Evolutionary conservation across 2,329 filamentous ascomycete species (phyloP).

Genomic region (Cladosporium sp.): DNA sequence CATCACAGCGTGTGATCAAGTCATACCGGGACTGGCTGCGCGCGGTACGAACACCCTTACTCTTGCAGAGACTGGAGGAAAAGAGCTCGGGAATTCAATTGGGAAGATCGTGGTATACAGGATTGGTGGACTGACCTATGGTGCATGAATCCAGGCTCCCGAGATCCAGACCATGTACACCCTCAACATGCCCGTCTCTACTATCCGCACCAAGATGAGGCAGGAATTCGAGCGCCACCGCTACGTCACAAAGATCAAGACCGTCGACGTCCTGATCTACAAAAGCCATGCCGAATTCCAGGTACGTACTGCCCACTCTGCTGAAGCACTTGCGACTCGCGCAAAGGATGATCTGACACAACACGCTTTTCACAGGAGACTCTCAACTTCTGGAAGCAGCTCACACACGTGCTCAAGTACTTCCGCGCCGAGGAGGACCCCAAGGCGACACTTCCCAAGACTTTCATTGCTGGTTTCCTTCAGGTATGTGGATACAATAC

Average conservation of each 20-base stretch:
- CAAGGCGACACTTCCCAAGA: slow-evolving; percentile 71
- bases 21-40: slow-evolving; percentile 95
- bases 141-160: slow-evolving; percentile 62
- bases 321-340: background rate
- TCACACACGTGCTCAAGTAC: slow-evolving; percentile 92
- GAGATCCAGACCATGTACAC: slow-evolving; percentile 98
- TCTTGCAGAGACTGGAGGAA: background rate
- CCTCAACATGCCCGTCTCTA: slow-evolving; percentile 79
- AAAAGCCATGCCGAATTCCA: slow-evolving; percentile 93
- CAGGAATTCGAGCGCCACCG: slow-evolving; percentile 96
- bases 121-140: slow-evolving; percentile 4
- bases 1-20: slow-evolving; percentile 77
- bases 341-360: slow-evolving; percentile 10
- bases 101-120: slow-evolving; percentile 2
- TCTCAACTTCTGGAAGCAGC: slow-evolving; percentile 98
- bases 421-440: slow-evolving; percentile 84
- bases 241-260: slow-evolving; percentile 82
- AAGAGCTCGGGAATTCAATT: slow-evolving; percentile 1
- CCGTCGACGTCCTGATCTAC: slow-evolving; percentile 84
- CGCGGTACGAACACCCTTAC: slow-evolving; percentile 65
- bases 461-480: slow-evolving; percentile 91
- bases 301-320: slow-evolving; percentile 50
- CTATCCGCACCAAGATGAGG: slow-evolving; percentile 86
- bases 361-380: slow-evolving; percentile 65
- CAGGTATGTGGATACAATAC: slow-evolving; percentile 60